Conservation (phyloP, 208 protist genomes). For the Phytomonas serpens region DNA sequence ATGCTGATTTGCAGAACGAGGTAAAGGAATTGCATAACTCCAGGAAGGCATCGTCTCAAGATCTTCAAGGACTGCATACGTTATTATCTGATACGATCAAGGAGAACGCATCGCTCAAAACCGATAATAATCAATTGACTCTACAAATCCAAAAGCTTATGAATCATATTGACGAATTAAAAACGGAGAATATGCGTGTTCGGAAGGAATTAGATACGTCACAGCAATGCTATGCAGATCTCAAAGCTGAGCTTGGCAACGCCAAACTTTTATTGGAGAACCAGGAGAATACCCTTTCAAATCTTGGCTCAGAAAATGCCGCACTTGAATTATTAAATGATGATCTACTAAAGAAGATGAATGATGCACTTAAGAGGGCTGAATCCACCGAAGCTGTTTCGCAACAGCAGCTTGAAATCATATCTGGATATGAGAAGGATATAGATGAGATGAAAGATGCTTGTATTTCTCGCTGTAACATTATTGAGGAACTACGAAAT, state of each 20-base stretch:
- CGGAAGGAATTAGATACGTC: background rate
- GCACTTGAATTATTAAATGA: constrained; percentile 1
- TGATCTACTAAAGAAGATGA: background rate
- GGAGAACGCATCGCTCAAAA: background rate
- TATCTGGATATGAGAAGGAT: constrained; percentile 36
- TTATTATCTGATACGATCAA: background rate
- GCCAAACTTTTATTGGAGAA: background rate
- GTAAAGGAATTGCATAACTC: background rate
- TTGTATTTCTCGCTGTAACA: constrained; percentile 15
- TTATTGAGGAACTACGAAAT: constrained; percentile 26
- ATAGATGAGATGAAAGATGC: constrained; percentile 23
- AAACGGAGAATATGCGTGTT: background rate
- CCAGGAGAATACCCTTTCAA: background rate
- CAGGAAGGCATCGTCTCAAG: constrained; percentile 1
- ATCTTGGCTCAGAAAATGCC: constrained; percentile 8
- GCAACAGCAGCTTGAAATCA: constrained; percentile 30
- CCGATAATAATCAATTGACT: background rate
- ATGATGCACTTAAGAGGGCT: background rate
- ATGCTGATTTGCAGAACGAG: background rate
- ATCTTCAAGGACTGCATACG: background rate
- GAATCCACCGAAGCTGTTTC: constrained; percentile 12
- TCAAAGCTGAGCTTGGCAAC: background rate
- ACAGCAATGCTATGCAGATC: background rate
- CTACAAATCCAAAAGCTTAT: background rate
- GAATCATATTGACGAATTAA: background rate